Conservation (phyloP, 2,329 filamentous ascomycete genomes). For the Alternaria gaisen region DNA sequence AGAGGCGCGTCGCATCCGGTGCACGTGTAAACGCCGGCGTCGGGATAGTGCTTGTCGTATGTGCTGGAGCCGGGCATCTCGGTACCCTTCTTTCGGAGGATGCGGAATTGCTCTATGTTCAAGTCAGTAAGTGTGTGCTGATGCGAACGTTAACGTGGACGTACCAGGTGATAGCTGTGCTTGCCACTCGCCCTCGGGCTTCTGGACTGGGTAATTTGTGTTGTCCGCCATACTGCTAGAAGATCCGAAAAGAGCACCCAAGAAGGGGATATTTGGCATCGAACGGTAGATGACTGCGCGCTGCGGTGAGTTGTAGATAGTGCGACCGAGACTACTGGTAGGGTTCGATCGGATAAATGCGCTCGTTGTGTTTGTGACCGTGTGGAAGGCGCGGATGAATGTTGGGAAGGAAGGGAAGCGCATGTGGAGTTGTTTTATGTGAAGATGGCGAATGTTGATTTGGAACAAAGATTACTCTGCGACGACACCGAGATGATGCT, state of each 20-base stretch:
- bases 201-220: constrained; percentile 82
- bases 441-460: constrained; percentile 1
- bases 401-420: constrained; percentile 59
- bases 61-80: constrained; percentile 81
- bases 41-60: constrained; percentile 86
- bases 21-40: constrained; percentile 82
- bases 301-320: constrained; percentile 38
- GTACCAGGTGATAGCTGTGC: constrained; percentile 78
- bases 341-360: constrained; percentile 42
- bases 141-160: constrained; percentile 17
- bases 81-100: constrained; percentile 91
- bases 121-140: constrained; percentile 10
- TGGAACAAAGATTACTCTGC: background rate
- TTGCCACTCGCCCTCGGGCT: constrained; percentile 85
- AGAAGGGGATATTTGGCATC: constrained; percentile 81
- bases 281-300: constrained; percentile 53
- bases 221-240: constrained; percentile 57
- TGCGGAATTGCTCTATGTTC: constrained; percentile 85
- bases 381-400: constrained; percentile 59
- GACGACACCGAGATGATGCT: constrained; percentile 20
- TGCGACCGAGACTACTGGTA: constrained; percentile 49
- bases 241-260: constrained; percentile 78
- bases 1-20: constrained; percentile 86
- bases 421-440: constrained; percentile 48
- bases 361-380: constrained; percentile 56